Percentiles rank a stretch among this genome's conserved stretches.
Conservation (phyloP, 192 early-diverging fungal species). For the Umbelopsis sp. region DNA sequence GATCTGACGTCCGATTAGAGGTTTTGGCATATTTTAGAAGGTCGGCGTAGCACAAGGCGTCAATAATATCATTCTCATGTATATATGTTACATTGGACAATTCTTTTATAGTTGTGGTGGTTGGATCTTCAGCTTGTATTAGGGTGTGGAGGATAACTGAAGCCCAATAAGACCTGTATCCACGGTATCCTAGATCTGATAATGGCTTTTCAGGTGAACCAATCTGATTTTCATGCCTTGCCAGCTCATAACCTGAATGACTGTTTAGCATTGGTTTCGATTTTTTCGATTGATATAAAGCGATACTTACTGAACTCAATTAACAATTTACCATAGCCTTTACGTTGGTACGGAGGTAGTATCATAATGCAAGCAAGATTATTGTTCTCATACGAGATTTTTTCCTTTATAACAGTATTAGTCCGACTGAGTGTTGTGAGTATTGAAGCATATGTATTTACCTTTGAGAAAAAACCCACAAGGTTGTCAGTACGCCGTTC, state of each 20-base stretch:
- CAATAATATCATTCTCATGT: not conserved
- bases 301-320: conserved; percentile 87
- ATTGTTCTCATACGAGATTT: conserved; percentile 78
- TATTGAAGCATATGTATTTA: conserved; percentile 25
- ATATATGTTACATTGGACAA: not conserved
- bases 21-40: not conserved
- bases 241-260: conserved; percentile 75
- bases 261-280: not conserved
- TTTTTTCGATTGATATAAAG: not conserved
- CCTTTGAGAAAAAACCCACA: conserved; percentile 97
- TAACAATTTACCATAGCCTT: conserved; percentile 82
- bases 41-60: not conserved
- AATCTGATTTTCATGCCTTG: conserved; percentile 65
- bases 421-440: not conserved
- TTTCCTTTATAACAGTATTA: conserved; percentile 63
- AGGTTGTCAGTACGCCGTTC: conserved; percentile 59
- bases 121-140: not conserved
- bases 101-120: not conserved
- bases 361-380: conserved; percentile 92
- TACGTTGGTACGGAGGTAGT: conserved; percentile 84
- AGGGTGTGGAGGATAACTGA: conserved; percentile 26
- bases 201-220: conserved; percentile 91
- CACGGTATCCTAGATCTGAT: conserved; percentile 78
- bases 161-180: conserved; percentile 86
- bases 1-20: not conserved